Base-by-base conservation (phyloP, 371 early-diverging fungal species). In the Mucor ambiguus region DNA sequence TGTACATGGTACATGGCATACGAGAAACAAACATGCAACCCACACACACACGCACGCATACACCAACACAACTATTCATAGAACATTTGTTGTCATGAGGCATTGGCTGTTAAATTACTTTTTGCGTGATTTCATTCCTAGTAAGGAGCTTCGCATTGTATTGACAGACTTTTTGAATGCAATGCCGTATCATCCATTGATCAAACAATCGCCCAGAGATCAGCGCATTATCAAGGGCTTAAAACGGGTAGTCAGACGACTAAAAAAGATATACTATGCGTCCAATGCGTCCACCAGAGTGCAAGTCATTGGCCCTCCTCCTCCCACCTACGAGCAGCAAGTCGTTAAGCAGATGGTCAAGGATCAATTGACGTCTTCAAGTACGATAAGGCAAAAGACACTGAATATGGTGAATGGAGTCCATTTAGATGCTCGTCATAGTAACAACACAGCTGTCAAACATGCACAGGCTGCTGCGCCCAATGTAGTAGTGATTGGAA, bases 101-200 rank as follows among this genome's bases (percentile, higher is more conserved):
- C 89, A 89, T 49, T 90, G 90, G 90, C 63, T 90, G 44, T 67
- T 85, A 8, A 88, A 89, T 59, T 89, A 89, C 61, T 90, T 86
- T 62, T 73, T 83, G 18, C 83, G 82, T 60, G 90, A 90, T 62
- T 90, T 90, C 70, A 78, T 82, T 55, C 81, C 79, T 2, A 81
- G 73, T 28, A 77, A 78, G n/a, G 74, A 78, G 0, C 66, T 90
- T 11, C 81, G 88, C 2, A 57, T 73, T 7, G 74, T 67, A 2
- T 58, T 88, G 4, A 79, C 81, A 7, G 61, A 67, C 12, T 82
- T 79, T 48, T 67, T 89, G 11, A 86, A 81, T 33, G 63, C 65
- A 0, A 69, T 86, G 60, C 72, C 81, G 3, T 66, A 57, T 30
- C 81, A 86, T 54, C 79, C 76, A 2, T 64, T 78, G 8, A 72